Percentiles rank a stretch among this genome's conserved stretches.
phyloP scores from a whole-genome alignment of 352 stramenopile species.

The Phytophthora macrochlamydospora region DNA sequence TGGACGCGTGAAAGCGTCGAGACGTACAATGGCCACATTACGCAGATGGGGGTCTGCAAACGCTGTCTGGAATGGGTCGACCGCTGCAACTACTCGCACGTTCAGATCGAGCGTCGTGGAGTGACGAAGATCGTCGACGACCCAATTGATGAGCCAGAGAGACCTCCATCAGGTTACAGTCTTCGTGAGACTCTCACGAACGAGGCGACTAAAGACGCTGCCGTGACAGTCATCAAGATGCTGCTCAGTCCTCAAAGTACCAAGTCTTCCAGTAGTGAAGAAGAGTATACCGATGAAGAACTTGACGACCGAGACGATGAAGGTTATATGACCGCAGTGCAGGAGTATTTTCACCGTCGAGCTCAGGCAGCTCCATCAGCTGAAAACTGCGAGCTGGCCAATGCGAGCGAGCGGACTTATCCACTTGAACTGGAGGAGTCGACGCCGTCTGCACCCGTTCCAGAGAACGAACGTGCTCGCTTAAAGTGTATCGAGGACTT shows the following conservation, averaged over 20 bases:
- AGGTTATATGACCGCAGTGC: slow-evolving; percentile 38
- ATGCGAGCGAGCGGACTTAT: slow-evolving; percentile 45
- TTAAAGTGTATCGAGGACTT: slow-evolving; percentile 43
- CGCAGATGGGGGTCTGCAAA: slow-evolving; percentile 39
- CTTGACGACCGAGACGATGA: slow-evolving; percentile 14
- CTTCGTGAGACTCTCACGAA: slow-evolving; percentile 26
- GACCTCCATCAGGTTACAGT: slow-evolving; percentile 16
- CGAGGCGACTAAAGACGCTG: slow-evolving; percentile 31
- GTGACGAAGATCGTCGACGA: slow-evolving; percentile 35
- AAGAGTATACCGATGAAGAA: slow-evolving; percentile 1
- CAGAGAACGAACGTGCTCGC: slow-evolving; percentile 48
- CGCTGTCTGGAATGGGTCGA: slow-evolving; percentile 54
- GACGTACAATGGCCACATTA: slow-evolving; percentile 39
- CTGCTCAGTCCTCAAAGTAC: slow-evolving; percentile 18
- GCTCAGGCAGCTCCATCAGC: slow-evolving; percentile 20
- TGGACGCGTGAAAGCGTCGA: slow-evolving; percentile 48
- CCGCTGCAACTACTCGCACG: slow-evolving; percentile 42
- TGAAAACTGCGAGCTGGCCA: slow-evolving; percentile 44
- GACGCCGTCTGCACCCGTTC: slow-evolving; percentile 32
- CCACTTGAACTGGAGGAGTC: slow-evolving; percentile 32
- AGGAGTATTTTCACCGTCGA: slow-evolving; percentile 41
- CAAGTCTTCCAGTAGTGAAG: slow-evolving; percentile 7
- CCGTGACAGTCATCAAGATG: slow-evolving; percentile 46
- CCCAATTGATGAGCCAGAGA: not conserved
- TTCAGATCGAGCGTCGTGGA: slow-evolving; percentile 26